These are phyloP conservation scores for Globisporangium solare DNA, from an alignment of 352 stramenopile species.

Conservation along the genomic window DNA sequence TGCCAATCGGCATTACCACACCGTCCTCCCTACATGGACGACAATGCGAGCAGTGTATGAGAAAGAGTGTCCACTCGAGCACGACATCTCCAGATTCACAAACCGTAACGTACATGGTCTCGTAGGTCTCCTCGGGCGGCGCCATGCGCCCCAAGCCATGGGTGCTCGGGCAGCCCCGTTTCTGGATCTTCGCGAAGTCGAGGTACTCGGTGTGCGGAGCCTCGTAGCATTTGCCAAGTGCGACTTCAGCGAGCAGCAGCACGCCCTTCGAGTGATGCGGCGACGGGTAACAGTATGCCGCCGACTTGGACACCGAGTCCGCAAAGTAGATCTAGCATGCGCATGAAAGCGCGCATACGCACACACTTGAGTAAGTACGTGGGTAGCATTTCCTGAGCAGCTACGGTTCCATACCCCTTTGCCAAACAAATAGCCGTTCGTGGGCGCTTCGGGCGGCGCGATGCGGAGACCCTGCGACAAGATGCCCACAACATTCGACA, in stretches of 20 bases:
- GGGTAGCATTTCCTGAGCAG: too few species aligned
- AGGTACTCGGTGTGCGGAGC: constrained; percentile 54
- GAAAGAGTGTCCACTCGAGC: neutral
- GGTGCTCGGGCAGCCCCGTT: constrained; percentile 44
- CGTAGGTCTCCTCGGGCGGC: constrained; percentile 31
- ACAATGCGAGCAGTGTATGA: neutral
- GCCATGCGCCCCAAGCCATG: constrained; percentile 63
- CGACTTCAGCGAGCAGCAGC: constrained; percentile 61
- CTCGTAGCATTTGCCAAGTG: constrained; percentile 40
- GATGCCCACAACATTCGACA: constrained; percentile 80
- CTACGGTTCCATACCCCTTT: constrained; percentile 48
- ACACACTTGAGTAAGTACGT: too few species aligned
- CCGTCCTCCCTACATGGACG: constrained; percentile 27
- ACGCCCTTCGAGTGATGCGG: constrained; percentile 55
- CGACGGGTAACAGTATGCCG: constrained; percentile 79
- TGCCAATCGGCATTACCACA: constrained; percentile 49
- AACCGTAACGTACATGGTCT: constrained; percentile 35
- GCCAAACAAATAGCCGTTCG: constrained; percentile 81
- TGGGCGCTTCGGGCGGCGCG: constrained; percentile 71
- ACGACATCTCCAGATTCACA: neutral
- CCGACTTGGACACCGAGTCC: constrained; percentile 75
- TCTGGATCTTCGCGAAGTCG: constrained; percentile 42
- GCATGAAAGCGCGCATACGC: too few species aligned
- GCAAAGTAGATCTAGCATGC: constrained; percentile 87
- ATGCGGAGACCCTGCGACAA: constrained; percentile 75